A percentile compares a stretch with the other conserved stretches of the same genome.
These are phyloP conservation scores for Fusarium sp. DNA, from an alignment of 2,329 filamentous ascomycete species.

Conservation along the genomic window DNA sequence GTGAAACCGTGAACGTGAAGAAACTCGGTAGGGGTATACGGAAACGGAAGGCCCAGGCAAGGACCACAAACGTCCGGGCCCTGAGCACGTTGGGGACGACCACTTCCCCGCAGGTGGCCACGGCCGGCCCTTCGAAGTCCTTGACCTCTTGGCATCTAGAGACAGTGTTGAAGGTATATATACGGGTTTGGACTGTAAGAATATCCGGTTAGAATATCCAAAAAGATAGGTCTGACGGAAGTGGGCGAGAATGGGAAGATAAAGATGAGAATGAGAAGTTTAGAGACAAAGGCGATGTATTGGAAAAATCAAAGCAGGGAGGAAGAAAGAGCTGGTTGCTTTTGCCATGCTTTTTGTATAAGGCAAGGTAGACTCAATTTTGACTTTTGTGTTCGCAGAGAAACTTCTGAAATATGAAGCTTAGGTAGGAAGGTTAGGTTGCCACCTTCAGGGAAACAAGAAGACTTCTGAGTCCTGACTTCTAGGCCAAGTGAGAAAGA, in stretches of 20 bases:
- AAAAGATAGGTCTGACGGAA: not conserved
- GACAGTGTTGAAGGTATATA: not conserved
- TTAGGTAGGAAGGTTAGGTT: not conserved
- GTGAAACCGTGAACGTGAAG: not conserved
- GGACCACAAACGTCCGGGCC: not conserved
- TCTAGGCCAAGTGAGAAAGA: not conserved
- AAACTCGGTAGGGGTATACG: not conserved
- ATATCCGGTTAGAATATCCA: not conserved
- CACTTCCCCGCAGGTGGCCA: not conserved
- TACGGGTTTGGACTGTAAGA: not conserved
- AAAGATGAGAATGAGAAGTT: not conserved
- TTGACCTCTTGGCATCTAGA: not conserved
- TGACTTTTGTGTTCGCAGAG: not conserved
- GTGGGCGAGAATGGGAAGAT: no score
- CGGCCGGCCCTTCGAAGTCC: not conserved
- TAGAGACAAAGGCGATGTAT: no score
- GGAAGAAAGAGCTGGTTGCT: not conserved
- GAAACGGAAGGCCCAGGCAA: not conserved
- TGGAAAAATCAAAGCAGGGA: not conserved
- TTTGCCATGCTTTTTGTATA: not conserved
- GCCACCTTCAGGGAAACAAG: not conserved
- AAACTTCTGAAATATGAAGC: not conserved
- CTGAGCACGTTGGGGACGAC: not conserved
- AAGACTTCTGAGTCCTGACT: not conserved
- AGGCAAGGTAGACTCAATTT: not conserved